A percentile compares a stretch with the other conserved stretches of the same genome.
Evolutionary conservation across 2,329 filamentous ascomycete genomes (phyloP).

Genomic region (Alternaria sp.): DNA sequence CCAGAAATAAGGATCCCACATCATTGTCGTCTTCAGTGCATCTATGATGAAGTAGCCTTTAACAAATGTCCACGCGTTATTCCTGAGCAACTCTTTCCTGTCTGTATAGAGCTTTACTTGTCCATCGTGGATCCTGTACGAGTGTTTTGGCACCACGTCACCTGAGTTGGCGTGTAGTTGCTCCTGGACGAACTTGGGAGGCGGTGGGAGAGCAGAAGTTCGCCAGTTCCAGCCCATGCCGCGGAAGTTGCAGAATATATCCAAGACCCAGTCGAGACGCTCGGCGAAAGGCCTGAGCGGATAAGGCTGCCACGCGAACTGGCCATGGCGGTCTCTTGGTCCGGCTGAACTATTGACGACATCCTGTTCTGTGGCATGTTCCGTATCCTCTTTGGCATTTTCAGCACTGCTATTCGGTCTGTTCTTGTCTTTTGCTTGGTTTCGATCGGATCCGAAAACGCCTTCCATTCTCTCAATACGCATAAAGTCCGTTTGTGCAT

Average conservation of each 20-base stretch:
- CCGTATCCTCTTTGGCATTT: neutral
- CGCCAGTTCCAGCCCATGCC: constrained; percentile 69
- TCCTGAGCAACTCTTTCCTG: constrained; percentile 43
- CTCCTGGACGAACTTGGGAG: constrained; percentile 52
- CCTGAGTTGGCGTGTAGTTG: constrained; percentile 45
- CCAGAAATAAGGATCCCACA: constrained; percentile 81
- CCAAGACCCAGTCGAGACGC: constrained; percentile 66
- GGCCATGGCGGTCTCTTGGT: constrained; percentile 42
- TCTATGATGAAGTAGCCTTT: constrained; percentile 74
- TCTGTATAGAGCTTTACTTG: constrained; percentile 51
- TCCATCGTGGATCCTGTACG: constrained; percentile 34
- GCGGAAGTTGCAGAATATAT: constrained; percentile 65
- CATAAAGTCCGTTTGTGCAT: constrained; percentile 63
- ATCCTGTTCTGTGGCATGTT: constrained; percentile 6
- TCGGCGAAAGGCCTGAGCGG: constrained; percentile 57
- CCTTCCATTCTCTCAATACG: constrained; percentile 60
- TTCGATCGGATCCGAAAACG: constrained; percentile 20
- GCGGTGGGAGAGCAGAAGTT: constrained; percentile 57
- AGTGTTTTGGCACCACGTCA: constrained; percentile 24
- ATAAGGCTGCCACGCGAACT: constrained; percentile 63
- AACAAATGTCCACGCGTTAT: constrained; percentile 54
- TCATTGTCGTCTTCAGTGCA: constrained; percentile 71
- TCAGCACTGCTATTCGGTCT: constrained; percentile 1
- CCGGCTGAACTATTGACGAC: constrained; percentile 30
- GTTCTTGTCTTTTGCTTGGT: constrained; percentile 5